Percentiles rank a stretch among this genome's conserved stretches.
Conservation (phyloP, 1,139 yeast species). For the Candida sp. region DNA sequence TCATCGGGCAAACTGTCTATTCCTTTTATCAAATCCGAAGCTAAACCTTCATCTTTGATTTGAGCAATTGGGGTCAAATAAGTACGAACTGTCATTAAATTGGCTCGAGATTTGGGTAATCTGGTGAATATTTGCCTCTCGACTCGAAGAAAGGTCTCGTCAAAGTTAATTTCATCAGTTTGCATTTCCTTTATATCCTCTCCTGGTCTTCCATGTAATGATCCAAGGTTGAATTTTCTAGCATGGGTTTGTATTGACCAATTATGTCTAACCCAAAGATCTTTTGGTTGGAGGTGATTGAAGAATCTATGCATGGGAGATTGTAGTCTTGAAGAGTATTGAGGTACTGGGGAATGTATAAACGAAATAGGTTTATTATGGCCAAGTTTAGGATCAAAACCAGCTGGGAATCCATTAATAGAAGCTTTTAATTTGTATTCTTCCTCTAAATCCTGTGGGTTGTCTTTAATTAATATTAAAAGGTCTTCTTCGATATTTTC, state of each 20-base stretch:
- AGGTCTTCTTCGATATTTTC: slow-evolving; percentile 40
- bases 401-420: slow-evolving; percentile 40
- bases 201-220: slow-evolving; percentile 33
- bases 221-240: slow-evolving; percentile 21
- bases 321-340: slow-evolving; percentile 28
- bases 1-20: slow-evolving; percentile 57
- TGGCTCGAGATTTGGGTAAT: slow-evolving; percentile 36
- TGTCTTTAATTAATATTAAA: slow-evolving; percentile 31
- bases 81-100: slow-evolving; percentile 39
- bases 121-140: slow-evolving; percentile 41
- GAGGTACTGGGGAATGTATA: slow-evolving; percentile 43
- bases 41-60: slow-evolving; percentile 35
- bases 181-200: slow-evolving; percentile 18
- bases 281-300: slow-evolving; percentile 30
- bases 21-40: slow-evolving; percentile 49
- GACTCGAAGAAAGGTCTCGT: slow-evolving; percentile 34
- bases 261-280: slow-evolving; percentile 39
- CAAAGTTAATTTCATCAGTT: slow-evolving; percentile 32
- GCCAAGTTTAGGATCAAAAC: slow-evolving; percentile 36
- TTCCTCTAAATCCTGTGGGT: slow-evolving; percentile 26
- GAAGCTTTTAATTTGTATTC: slow-evolving; percentile 36
- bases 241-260: slow-evolving; percentile 42
- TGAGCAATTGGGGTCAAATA: slow-evolving; percentile 34
- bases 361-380: slow-evolving; percentile 33
- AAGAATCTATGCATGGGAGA: slow-evolving; percentile 39